A percentile compares a stretch with the other conserved stretches of the same genome.
Evolutionary conservation across 2,329 filamentous ascomycete genomes (phyloP).

Genomic region (Penicillium sp.): DNA sequence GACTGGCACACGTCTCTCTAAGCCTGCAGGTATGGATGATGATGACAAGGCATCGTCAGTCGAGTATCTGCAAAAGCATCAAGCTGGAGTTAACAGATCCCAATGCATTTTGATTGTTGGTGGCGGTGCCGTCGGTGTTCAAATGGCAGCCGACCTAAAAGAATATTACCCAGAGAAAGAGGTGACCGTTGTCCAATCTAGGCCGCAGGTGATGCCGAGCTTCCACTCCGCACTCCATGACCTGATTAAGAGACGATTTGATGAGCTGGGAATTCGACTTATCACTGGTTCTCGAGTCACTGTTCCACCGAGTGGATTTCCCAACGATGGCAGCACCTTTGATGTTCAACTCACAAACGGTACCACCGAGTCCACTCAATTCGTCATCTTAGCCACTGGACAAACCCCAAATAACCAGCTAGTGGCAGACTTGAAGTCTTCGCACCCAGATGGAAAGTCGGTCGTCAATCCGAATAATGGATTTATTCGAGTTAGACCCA

Average conservation of each 20-base stretch:
- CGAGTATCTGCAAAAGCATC: constrained; percentile 34
- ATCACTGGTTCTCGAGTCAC: constrained; percentile 32
- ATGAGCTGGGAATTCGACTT: constrained; percentile 33
- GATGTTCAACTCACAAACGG: constrained; percentile 34
- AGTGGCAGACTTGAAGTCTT: constrained; percentile 32
- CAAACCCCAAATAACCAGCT: constrained; percentile 49
- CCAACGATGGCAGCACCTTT: constrained; percentile 24
- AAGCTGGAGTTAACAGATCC: constrained; percentile 28
- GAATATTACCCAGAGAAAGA: constrained; percentile 48
- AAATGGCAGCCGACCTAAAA: constrained; percentile 52
- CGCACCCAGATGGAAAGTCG: constrained; percentile 12
- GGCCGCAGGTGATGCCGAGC: constrained; percentile 37
- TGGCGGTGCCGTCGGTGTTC: constrained; percentile 52
- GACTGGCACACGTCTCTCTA: constrained; percentile 34
- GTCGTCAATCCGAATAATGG: constrained; percentile 37
- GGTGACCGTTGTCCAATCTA: constrained; percentile 50
- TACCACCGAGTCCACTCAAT: constrained; percentile 35
- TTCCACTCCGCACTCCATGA: constrained; percentile 34
- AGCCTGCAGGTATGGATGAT: constrained; percentile 34
- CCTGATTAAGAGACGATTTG: constrained; percentile 32
- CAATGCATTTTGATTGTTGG: constrained; percentile 42
- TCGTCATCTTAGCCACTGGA: constrained; percentile 48
- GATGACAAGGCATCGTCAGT: constrained; percentile 36
- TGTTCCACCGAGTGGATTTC: constrained; percentile 29
- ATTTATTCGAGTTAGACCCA: constrained; percentile 34